Conservation (phyloP, 1,139 yeast species). For the Tardiomyces blankii region DNA sequence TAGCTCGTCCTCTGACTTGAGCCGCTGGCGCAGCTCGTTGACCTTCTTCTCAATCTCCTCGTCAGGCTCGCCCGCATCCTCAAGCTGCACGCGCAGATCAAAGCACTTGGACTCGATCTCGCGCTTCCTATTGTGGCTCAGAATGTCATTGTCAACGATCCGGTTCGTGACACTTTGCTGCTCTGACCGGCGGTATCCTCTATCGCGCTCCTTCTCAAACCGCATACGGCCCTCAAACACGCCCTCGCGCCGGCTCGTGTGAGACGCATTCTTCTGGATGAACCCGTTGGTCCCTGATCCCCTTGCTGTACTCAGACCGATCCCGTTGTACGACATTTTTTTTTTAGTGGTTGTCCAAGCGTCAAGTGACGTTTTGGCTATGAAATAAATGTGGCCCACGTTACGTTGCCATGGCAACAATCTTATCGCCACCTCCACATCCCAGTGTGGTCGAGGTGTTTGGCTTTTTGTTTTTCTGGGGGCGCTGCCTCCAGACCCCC, state of each 20-base stretch:
- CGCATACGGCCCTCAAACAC: constrained; percentile 28
- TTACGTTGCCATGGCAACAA: neutral
- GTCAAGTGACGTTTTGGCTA: no score
- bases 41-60: constrained; percentile 23
- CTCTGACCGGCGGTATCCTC: constrained; percentile 13
- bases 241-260: constrained; percentile 21
- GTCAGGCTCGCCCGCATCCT: constrained; percentile 34
- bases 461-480: no score
- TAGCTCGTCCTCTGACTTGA: constrained; percentile 8
- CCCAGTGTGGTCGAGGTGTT: no score
- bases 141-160: constrained; percentile 27
- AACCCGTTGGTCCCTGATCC: constrained; percentile 71
- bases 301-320: constrained; percentile 52
- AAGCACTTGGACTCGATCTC: constrained; percentile 42
- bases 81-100: constrained; percentile 45
- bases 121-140: constrained; percentile 38
- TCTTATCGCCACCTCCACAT: no score
- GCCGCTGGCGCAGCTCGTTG: constrained; percentile 17
- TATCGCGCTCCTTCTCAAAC: constrained; percentile 10
- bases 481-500: no score
- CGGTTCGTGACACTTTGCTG: constrained; percentile 14
- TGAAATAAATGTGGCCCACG: no score
- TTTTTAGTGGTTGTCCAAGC: constrained; percentile 1
- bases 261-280: constrained; percentile 41
- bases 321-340: constrained; percentile 54